phyloP scores from a whole-genome alignment of 768 basidiomycete species.

The Phlebiopsis gigantea region DNA sequence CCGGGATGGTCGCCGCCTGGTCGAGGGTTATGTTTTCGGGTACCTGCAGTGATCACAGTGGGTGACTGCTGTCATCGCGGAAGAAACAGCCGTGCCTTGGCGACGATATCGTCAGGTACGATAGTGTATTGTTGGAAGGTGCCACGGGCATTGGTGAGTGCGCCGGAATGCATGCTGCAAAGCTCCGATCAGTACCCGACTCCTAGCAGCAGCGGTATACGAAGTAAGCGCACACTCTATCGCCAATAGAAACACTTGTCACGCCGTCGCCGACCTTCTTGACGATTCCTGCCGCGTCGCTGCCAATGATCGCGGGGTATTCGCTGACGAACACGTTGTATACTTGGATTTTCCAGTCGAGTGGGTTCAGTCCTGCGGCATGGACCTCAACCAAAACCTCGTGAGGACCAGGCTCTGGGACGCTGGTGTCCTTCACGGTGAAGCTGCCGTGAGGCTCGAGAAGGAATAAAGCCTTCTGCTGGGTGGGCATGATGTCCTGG shows the following conservation, averaged over 20 bases:
- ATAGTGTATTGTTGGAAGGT: slow-evolving; percentile 26
- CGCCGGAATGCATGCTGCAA: slow-evolving; percentile 20
- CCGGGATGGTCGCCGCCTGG: slow-evolving; percentile 10
- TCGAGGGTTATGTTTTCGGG: slow-evolving; percentile 10
- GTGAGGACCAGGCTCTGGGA: slow-evolving; percentile 19
- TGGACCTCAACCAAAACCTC: slow-evolving; percentile 26
- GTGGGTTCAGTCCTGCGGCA: slow-evolving; percentile 27
- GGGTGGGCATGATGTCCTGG: not conserved
- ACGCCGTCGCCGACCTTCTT: slow-evolving; percentile 37
- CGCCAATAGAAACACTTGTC: slow-evolving; percentile 31
- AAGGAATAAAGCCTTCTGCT: slow-evolving; percentile 7
- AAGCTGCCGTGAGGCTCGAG: not conserved
- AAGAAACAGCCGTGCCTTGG: slow-evolving; percentile 18
- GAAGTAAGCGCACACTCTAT: slow-evolving; percentile 27
- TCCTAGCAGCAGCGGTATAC: not conserved
- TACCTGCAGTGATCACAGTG: too few relatives aligned
- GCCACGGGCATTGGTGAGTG: slow-evolving; percentile 9
- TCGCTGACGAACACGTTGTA: slow-evolving; percentile 27
- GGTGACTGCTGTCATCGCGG: not conserved
- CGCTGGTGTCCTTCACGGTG: not conserved
- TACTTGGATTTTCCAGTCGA: slow-evolving; percentile 30
- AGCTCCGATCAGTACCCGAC: not conserved
- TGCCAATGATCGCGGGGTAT: slow-evolving; percentile 34
- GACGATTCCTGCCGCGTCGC: slow-evolving; percentile 36
- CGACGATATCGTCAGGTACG: slow-evolving; percentile 21